Percentiles rank a stretch among this genome's conserved stretches.
phyloP scores from a whole-genome alignment of 1,284 basidiomycete species.

The Melampsora larici-populina region DNA sequence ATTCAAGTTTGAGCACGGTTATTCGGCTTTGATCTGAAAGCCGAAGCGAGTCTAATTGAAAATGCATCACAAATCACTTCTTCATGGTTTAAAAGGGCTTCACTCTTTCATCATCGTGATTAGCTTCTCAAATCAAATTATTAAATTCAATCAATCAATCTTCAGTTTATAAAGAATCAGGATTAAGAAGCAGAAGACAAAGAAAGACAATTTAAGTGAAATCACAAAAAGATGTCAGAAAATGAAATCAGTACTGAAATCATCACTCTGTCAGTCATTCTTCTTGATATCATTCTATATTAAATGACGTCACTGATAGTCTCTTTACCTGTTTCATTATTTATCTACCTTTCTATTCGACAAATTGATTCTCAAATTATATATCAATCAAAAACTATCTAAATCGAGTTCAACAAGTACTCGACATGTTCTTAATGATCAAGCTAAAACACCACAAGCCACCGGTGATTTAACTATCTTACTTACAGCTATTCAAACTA shows the following conservation, averaged over 20 bases:
- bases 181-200: no score
- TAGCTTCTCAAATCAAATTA: no score
- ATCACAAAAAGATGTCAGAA: background rate
- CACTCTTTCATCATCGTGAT: no score
- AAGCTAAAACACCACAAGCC: conserved; percentile 57
- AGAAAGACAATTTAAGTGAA: no score
- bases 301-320: background rate
- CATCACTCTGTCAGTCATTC: conserved; percentile 39
- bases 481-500: conserved; percentile 90
- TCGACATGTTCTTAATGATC: conserved; percentile 51
- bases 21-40: no score
- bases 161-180: no score
- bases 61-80: no score
- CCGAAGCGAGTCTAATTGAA: no score
- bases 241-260: conserved; percentile 41
- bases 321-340: background rate
- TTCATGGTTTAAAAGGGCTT: no score
- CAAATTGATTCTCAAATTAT: background rate
- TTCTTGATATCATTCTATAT: background rate
- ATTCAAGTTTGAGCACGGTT: no score
- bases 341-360: background rate
- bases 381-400: background rate
- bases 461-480: conserved; percentile 93
- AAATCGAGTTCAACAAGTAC: conserved; percentile 41
- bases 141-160: no score